Percentiles rank a stretch among this genome's conserved stretches.
phyloP scores from a whole-genome alignment of 164 flowering plant species.

The Macadamia tetraphylla region DNA sequence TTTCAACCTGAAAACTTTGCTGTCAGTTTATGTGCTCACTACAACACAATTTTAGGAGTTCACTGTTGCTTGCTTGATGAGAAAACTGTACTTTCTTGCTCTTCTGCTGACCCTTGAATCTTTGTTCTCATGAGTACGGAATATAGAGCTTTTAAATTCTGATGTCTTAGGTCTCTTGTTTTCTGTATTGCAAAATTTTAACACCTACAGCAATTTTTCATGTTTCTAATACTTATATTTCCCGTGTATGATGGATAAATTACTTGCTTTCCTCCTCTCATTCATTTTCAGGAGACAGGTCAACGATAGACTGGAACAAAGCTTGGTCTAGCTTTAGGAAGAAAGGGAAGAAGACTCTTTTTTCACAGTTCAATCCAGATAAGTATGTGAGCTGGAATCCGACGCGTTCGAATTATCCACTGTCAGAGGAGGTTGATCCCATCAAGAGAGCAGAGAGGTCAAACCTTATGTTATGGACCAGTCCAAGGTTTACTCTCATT shows the following conservation, averaged over 20 bases:
- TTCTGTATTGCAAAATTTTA: no score
- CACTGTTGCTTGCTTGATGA: no score
- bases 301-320: slow-evolving; percentile 87
- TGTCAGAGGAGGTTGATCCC: slow-evolving; percentile 89
- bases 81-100: no score
- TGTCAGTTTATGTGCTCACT: no score
- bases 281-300: slow-evolving; percentile 45
- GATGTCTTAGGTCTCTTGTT: no score
- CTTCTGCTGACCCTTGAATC: no score
- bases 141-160: no score
- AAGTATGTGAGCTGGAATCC: slow-evolving; percentile 97
- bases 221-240: background rate
- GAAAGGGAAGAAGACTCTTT: slow-evolving; percentile 53
- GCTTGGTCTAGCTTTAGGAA: slow-evolving; percentile 86
- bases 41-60: no score
- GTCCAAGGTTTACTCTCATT: slow-evolving; percentile 70
- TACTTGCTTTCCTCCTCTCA: background rate
- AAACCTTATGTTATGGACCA: slow-evolving; percentile 83
- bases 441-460: slow-evolving; percentile 87
- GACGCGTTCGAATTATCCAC: slow-evolving; percentile 69
- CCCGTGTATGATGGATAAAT: background rate
- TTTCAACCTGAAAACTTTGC: no score
- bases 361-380: slow-evolving; percentile 63
- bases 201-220: no score
- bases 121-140: no score